Evolutionary conservation across 2,329 filamentous ascomycete species (phyloP), one percentile per base, ranked within the genome.

Genomic region (Cercospora zeae-maydis): DNA sequence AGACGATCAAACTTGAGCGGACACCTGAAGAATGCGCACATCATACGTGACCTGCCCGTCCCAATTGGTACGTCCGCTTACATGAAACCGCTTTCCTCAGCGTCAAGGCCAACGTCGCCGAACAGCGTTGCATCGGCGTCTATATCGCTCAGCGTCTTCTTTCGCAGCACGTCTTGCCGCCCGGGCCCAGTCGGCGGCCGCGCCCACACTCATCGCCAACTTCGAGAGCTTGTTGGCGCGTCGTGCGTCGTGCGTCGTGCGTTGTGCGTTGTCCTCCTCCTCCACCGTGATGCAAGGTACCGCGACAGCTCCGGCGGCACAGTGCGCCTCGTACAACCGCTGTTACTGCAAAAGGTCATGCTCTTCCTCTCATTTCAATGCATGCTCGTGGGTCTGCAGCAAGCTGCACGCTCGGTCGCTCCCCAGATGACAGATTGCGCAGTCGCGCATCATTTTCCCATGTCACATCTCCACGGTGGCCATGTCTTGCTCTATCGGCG

Each of bases 221-320:
- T 27, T 27, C 3, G n/a, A n/a, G n/a, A n/a, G n/a, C n/a, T n/a
- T n/a, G n/a, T 49, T 16, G 39, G 36, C 21, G 16, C 31, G 42
- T 39, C 42, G 30, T 34, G 45, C 57, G 64, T 53, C 9, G 8
- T 9, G 31, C 31, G 31, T 34, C 11, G 31, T 34, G 8, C 31
- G 61, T 64, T 58, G 61, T 69, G 67, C 67, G 64, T 60, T 67
- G 68, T 64, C 66, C 64, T 51, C 56, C 57, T 42, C 45, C 33
- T 59, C 62, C 54, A 61, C 53, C 54, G 33, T 19, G 21, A 66
- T 66, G 69, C 69, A 71, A 68, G 67, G 66, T 59, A 67, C 68
- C 65, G 65, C 52, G 61, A 64, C 63, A 62, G 57, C 61, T 64
- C 52, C 56, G 45, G 51, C 56, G 34, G 42, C 56, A 47, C 56